Evolutionary conservation across 176 grass and related monocot genomes (phyloP), one percentile per base, ranked within the genome.

Genomic region (Phragmites australis): DNA sequence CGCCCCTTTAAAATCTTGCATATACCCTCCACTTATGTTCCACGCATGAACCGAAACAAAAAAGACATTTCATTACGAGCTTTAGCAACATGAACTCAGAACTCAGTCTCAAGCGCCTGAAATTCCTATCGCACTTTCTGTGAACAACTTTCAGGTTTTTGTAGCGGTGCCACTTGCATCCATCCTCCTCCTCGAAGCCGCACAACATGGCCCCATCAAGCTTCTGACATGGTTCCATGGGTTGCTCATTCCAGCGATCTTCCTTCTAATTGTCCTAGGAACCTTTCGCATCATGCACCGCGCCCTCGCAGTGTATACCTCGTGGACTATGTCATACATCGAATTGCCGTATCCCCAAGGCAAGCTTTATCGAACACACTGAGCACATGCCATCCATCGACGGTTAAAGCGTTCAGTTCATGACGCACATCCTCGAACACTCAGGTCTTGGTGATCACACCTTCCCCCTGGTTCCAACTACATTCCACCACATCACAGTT

Each of bases 361-460:
- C 64, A 13, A 1, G 32, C 56, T 82, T 76, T 49, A 9, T 17
- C 27, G 85, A 87, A 51, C 47, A 64, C 49, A 14, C 0, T 53
- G 64, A 31, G 10, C 5, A 16, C 34, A 53, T 18, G 1, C 72
- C 85, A 40, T 46, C 6, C 64, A n/a, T 77, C 0, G 52, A 87
- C 9, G 72, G 77, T 1, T 14, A 41, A 40, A 53, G 53, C 19
- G 7, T 76, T 11, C 53, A 29, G 0, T 87, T 87, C 73, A 7
- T 87, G 55, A 63, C 46, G 4, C 55, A 72, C 5, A 64, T 87
- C 79, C 2, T 82, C 19, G 34, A 63, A 65, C 55, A 68, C 15
- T 77, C 85, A 13, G 85, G 85, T 15, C 47, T 87, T 31, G 85
- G 85, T 6, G 44, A 87, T 13, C 44, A 70, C 34, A 82, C 65